A percentile compares a stretch with the other conserved stretches of the same genome.
Evolutionary conservation across 139 green algal genomes (phyloP).

Genomic region (Microglena sp.): DNA sequence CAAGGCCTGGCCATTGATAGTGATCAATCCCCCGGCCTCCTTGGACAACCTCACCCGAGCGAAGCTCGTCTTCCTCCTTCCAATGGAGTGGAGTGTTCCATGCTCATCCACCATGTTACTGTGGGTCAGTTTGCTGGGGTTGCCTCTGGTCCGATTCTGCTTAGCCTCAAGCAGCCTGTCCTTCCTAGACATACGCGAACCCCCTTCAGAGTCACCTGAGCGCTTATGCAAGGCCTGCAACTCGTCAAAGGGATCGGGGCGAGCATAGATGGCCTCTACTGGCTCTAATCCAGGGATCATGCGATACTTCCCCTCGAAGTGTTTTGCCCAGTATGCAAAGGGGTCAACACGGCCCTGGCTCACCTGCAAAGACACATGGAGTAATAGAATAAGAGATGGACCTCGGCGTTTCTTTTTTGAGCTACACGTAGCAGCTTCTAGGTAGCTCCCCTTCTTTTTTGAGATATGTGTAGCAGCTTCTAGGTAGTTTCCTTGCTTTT

Average conservation of each 20-base stretch:
- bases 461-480: too few species aligned
- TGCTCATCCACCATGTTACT: neutral
- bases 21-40: conserved; percentile 49
- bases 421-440: too few species aligned
- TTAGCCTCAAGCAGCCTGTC: neutral
- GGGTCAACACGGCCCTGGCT: conserved; percentile 10
- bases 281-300: conserved; percentile 19
- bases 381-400: too few species aligned
- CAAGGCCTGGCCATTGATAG: conserved; percentile 61
- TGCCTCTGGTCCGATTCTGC: neutral
- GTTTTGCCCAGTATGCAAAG: conserved; percentile 25
- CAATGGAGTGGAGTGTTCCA: conserved; percentile 5
- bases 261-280: conserved; percentile 27
- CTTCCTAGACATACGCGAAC: neutral
- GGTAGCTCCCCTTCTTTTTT: too few species aligned
- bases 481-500: too few species aligned
- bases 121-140: conserved; percentile 7
- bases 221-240: neutral
- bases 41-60: conserved; percentile 40
- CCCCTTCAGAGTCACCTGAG: neutral
- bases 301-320: conserved; percentile 23
- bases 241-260: neutral
- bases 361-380: too few species aligned
- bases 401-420: too few species aligned
- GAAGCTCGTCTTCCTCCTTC: conserved; percentile 57